Base-by-base conservation (phyloP, 2,329 filamentous ascomycete genomes). In the Neonectria faginata region DNA sequence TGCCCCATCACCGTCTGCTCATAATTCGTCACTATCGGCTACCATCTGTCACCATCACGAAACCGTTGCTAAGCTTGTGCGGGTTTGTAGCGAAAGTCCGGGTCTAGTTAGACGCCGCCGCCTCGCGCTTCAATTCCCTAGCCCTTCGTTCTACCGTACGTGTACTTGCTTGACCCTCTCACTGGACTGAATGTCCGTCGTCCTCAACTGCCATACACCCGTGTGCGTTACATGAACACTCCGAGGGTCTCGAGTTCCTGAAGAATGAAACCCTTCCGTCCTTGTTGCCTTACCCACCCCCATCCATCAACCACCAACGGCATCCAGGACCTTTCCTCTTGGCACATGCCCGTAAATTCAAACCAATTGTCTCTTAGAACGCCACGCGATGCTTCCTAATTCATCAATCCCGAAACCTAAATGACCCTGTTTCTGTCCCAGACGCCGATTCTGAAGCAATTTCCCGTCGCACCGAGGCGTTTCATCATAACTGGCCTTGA, bases 371-470 rank as follows among this genome's bases (percentile, higher is more conserved):
- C 60, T 48, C 57, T 60, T 41, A 58, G 58, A 74, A 74, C 72
- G 72, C 72, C 72, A 41, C 66, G 57, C 67, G 64, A 74, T 73
- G 70, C 70, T 66, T 51, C 61, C 58, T 58, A 66, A 56, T 56
- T 66, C 45, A 54, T 54, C 64, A 66, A 54, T 56, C 61, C 57
- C 54, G 48, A 60, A 66, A 51, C 39, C n/a, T 36, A 58, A 59
- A 60, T 58, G 36, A 25, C 33, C 62, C 53, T 57, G 44, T 62
- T 39, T 42, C 39, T 42, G 39, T 42, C 60, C 47, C 51, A 42
- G 66, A 72, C 70, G 68, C 71, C 69, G 31, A 66, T 51, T 50
- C 55, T 47, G 33, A 53, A 68, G 62, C 42, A 57, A 52, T 44
- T 52, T 65, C 39, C 64, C 42, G 53, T n/a, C 36, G 16, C 36